Conservation (phyloP, 768 basidiomycete genomes). For the Asterophora parasitica region DNA sequence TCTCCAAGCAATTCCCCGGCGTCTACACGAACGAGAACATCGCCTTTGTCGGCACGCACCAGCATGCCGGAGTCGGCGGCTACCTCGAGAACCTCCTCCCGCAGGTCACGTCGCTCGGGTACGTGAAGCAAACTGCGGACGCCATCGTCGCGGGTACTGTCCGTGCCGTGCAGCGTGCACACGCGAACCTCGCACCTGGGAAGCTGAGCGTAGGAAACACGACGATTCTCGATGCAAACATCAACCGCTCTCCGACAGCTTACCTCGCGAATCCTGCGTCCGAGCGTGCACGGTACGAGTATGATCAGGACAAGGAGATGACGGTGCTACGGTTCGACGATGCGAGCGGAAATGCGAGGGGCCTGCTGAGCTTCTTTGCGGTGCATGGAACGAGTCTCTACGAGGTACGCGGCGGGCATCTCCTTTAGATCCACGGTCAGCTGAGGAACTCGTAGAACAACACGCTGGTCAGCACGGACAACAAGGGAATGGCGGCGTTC, state of each 20-base stretch:
- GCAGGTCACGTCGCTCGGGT: conserved; percentile 70
- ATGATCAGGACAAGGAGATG: conserved; percentile 73
- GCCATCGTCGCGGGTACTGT: conserved; percentile 72
- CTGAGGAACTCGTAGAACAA: conserved; percentile 52
- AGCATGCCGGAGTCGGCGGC: conserved; percentile 74
- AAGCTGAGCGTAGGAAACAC: conserved; percentile 62
- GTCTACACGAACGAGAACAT: conserved; percentile 68
- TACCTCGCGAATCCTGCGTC: conserved; percentile 71
- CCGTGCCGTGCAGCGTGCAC: conserved; percentile 63
- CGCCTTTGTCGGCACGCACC: conserved; percentile 72
- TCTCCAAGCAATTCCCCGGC: conserved; percentile 53
- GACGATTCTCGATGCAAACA: conserved; percentile 62
- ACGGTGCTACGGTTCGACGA: conserved; percentile 66
- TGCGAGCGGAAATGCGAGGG: conserved; percentile 48
- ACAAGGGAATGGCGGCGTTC: conserved; percentile 84
- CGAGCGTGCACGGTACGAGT: conserved; percentile 62
- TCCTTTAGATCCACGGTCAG: background rate
- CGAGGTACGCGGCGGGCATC: conserved; percentile 36
- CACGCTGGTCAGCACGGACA: conserved; percentile 74
- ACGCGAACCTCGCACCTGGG: conserved; percentile 55
- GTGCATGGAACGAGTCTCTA: conserved; percentile 83
- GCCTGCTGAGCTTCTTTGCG: conserved; percentile 70
- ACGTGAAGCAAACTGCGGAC: conserved; percentile 64
- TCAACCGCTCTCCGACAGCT: conserved; percentile 71
- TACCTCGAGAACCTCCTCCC: conserved; percentile 77